Base-by-base conservation (phyloP, 805 yeast genomes). In the Teunomyces pallodes region DNA sequence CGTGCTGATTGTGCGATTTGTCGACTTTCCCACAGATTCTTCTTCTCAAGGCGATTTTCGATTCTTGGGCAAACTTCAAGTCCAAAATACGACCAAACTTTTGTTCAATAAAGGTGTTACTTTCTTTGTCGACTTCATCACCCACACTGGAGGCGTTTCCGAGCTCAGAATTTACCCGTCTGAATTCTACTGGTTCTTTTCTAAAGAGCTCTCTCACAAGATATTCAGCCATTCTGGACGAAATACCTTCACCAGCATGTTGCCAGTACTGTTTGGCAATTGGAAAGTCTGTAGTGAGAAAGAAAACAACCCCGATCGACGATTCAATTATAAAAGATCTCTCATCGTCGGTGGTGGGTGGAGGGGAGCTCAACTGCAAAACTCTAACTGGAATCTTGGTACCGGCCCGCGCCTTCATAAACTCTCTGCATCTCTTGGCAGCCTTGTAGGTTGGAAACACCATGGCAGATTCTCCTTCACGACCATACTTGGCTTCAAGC, bases 231-330 rank as follows among this genome's bases (percentile, higher is more conserved):
- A 84, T 70, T 58, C 98, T 75, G 31, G 96, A 88, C 12, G 96
- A 88, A 26, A 94, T 80, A n/a, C 97, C 96, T 66, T 92, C 97
- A 26, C 99, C 99, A 0, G 96, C 75, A 60, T 91, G 97, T 65
- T 92, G 97, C 99, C 99, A 94, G 69, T 89, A 94, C 57, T 82
- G 82, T 62, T 89, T 90, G 35, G 94, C 91, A 3, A 87, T 64
- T 1, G 80, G 65, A 52, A 75, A 82, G 49, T 77, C 82, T 3
- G 74, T 70, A 1, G 72, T 65, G 1, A 88, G 88, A 59, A 86
- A 87, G 52, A 94, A 84, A n/a, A 90, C 89, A 16, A 82, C 86
- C 0, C 91, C 86, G 46, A 92, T 80, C 36, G 80, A 79, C 10
- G 90, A 81, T 56, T 84, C 91, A 26, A 82, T 71, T 49, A 82